phyloP scores from a whole-genome alignment of 805 yeast genomes.

The Ogataea pilisensis region DNA sequence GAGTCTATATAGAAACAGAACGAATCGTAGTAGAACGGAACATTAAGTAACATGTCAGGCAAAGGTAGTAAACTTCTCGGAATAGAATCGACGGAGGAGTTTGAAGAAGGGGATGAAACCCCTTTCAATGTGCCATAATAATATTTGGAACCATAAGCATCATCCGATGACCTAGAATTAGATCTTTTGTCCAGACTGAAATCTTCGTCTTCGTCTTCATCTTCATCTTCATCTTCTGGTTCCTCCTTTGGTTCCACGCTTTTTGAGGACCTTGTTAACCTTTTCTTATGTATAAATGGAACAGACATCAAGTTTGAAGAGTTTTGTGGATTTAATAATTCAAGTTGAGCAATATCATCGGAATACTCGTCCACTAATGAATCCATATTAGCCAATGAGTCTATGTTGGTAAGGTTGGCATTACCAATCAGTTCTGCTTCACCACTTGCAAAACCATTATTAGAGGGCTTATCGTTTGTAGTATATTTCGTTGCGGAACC shows the following conservation, averaged over 20 bases:
- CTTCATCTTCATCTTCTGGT: conserved; percentile 14
- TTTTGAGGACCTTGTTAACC: too few species aligned
- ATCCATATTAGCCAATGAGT: conserved; percentile 1
- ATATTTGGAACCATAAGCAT: neutral
- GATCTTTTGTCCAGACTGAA: neutral
- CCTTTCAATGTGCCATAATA: too few species aligned
- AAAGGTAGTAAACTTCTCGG: conserved; percentile 41
- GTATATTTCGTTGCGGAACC: neutral
- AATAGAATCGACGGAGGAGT: conserved; percentile 19
- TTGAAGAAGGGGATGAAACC: conserved; percentile 7
- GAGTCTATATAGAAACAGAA: conserved; percentile 60
- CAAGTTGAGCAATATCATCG: conserved; percentile 34
- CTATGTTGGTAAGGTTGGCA: neutral
- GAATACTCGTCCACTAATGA: conserved; percentile 32
- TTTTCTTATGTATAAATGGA: conserved; percentile 11
- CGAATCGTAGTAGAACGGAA: conserved; percentile 55
- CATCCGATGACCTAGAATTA: neutral
- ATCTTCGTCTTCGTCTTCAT: neutral
- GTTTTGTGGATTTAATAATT: conserved; percentile 14
- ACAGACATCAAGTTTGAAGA: conserved; percentile 7
- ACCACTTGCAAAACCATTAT: neutral
- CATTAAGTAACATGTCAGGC: conserved; percentile 57
- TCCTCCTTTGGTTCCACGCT: neutral
- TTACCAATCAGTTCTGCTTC: neutral
- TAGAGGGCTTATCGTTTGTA: neutral